Evolutionary conservation across 2,329 filamentous ascomycete genomes (phyloP), one percentile per base, ranked within the genome.

Genomic region (Arthroderma uncinatum): DNA sequence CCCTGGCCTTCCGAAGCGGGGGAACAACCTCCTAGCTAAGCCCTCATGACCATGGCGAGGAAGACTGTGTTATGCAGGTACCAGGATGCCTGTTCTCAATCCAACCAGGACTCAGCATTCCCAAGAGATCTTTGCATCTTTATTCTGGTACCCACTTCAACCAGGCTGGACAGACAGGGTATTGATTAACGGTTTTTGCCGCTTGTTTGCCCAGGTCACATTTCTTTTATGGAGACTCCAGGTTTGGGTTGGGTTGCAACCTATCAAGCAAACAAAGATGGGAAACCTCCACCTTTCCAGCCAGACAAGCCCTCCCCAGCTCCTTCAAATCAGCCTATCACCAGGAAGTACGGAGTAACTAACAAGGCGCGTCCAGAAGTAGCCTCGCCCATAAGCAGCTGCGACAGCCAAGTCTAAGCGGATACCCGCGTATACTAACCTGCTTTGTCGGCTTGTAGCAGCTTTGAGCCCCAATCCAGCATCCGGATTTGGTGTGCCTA

Each of bases 141-240:
- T 23, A 16, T 28, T 14, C 12, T 16, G 28, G n/a, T n/a, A 50
- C 25, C 47, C 47, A 30, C 47, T 50, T 21, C 25, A 33, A 7
- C 28, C n/a, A n/a, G 16, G 47, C 4, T 25, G 16, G 47, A 33
- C 47, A 33, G n/a, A 21, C 28, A 47, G 25, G 40, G 40, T 21
- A 25, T 23, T 23, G 40, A 47, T 47, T 47, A 47, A 50, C 47
- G 25, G 25, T 50, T 50, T 50, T 50, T 19, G 28, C 47, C 47
- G 47, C 47, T 50, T 50, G 25, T 16, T n/a, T 33, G 8, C 7
- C 12, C 34, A 16, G 12, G 47, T 28, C 25, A 50, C 47, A 50
- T 19, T 6, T 25, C 25, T 50, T 33, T 33, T n/a, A 30, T n/a
- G 34, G 34, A 37, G 9, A 37, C 34, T 37, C 10, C 4, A 37